phyloP scores from a whole-genome alignment of 2,329 filamentous ascomycete genomes.

The Rhynchosporium graminicola region DNA sequence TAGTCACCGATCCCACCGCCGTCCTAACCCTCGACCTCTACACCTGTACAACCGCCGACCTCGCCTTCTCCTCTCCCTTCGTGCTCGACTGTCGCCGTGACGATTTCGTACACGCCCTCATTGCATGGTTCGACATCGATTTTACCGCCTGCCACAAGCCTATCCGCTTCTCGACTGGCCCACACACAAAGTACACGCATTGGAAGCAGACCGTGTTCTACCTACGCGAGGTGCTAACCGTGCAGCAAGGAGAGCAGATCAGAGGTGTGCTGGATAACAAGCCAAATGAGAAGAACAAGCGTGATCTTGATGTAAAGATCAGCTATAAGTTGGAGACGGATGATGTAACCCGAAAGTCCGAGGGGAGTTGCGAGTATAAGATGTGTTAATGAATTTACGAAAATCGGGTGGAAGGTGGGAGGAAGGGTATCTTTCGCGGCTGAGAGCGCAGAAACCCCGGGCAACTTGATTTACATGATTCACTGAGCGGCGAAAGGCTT shows the following conservation, averaged over 20 bases:
- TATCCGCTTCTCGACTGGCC: constrained; percentile 93
- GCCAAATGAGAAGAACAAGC: constrained; percentile 91
- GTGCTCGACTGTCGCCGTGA: constrained; percentile 75
- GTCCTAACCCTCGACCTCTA: constrained; percentile 92
- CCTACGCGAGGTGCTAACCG: constrained; percentile 87
- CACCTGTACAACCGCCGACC: constrained; percentile 79
- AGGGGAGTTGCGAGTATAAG: constrained; percentile 78
- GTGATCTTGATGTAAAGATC: constrained; percentile 90
- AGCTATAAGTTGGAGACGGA: constrained; percentile 77
- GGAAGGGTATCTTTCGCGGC: constrained; percentile 37
- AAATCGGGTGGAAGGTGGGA: constrained; percentile 18
- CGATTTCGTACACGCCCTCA: constrained; percentile 94
- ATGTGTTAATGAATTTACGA: constrained; percentile 56
- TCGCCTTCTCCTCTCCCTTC: constrained; percentile 82
- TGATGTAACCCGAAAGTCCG: constrained; percentile 67
- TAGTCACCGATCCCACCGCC: constrained; percentile 85
- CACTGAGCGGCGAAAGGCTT: neutral
- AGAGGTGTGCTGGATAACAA: constrained; percentile 74
- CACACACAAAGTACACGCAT: constrained; percentile 98
- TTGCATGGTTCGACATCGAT: constrained; percentile 99
- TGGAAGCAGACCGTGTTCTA: constrained; percentile 99
- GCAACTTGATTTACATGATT: constrained; percentile 6
- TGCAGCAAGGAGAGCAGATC: constrained; percentile 82
- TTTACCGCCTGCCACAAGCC: constrained; percentile 98
- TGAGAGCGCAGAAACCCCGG: constrained; percentile 40